A percentile compares a stretch with the other conserved stretches of the same genome.
phyloP scores from a whole-genome alignment of 148 eudicot genomes.

The Rheum nobile region DNA sequence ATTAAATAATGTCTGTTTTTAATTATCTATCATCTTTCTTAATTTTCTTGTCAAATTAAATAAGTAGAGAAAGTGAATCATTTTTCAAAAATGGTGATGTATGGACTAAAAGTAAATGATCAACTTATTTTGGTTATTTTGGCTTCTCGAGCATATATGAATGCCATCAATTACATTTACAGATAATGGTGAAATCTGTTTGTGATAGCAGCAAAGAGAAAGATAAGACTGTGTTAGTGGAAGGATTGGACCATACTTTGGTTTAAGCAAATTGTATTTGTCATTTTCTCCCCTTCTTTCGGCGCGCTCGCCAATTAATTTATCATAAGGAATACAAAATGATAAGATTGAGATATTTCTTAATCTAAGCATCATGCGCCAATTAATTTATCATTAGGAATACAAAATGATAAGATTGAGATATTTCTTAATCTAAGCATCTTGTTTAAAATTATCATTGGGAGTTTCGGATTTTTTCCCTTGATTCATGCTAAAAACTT shows the following conservation, averaged over 20 bases:
- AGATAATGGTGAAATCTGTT: background rate
- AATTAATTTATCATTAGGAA: background rate
- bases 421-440: background rate
- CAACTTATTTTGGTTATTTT: background rate
- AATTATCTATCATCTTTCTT: too few relatives aligned
- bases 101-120: background rate
- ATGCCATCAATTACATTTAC: background rate
- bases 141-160: background rate
- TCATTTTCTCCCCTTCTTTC: background rate
- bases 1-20: background rate
- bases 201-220: background rate
- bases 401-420: background rate
- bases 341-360: background rate
- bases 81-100: background rate
- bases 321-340: background rate
- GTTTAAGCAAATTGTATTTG: background rate
- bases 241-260: background rate
- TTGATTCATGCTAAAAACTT: too few relatives aligned
- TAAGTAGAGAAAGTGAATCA: too few relatives aligned
- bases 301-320: background rate
- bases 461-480: too few relatives aligned
- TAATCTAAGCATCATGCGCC: too few relatives aligned
- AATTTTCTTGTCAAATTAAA: too few relatives aligned
- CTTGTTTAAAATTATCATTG: too few relatives aligned
- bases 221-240: background rate